phyloP scores from a whole-genome alignment of 163 green algal genomes.

The Prototheca cutis region DNA sequence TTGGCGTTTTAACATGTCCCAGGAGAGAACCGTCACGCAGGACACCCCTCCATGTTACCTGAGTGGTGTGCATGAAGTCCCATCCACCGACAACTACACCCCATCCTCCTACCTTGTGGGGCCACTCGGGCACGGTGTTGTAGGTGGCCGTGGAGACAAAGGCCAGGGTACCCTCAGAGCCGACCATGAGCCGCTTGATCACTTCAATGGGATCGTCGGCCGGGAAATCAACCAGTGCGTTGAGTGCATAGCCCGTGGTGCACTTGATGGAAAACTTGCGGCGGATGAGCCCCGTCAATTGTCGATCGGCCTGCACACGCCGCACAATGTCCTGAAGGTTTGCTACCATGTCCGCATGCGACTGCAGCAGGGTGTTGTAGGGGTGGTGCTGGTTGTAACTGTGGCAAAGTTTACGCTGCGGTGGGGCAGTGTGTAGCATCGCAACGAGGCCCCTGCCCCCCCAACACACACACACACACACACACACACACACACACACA shows the following conservation, averaged over 20 bases:
- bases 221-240: constrained; percentile 85
- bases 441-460: too few species aligned
- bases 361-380: constrained; percentile 32
- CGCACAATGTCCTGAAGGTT: constrained; percentile 61
- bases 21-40: too few species aligned
- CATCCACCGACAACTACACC: too few species aligned
- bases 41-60: too few species aligned
- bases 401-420: too few species aligned
- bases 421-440: too few species aligned
- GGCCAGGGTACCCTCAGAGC: constrained; percentile 85
- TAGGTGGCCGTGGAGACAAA: constrained; percentile 83
- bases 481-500: too few species aligned
- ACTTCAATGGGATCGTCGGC: constrained; percentile 87
- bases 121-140: constrained; percentile 88
- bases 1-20: too few species aligned
- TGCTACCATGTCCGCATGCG: constrained; percentile 56
- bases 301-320: constrained; percentile 56
- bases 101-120: constrained; percentile 53
- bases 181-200: constrained; percentile 90
- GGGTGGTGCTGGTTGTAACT: too few species aligned
- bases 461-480: too few species aligned
- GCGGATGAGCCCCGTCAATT: constrained; percentile 78
- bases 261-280: constrained; percentile 99
- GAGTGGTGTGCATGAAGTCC: too few species aligned
- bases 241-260: constrained; percentile 94